Evolutionary conservation across 805 yeast species (phyloP).

Genomic region (Aciculoconidium aculeatum): DNA sequence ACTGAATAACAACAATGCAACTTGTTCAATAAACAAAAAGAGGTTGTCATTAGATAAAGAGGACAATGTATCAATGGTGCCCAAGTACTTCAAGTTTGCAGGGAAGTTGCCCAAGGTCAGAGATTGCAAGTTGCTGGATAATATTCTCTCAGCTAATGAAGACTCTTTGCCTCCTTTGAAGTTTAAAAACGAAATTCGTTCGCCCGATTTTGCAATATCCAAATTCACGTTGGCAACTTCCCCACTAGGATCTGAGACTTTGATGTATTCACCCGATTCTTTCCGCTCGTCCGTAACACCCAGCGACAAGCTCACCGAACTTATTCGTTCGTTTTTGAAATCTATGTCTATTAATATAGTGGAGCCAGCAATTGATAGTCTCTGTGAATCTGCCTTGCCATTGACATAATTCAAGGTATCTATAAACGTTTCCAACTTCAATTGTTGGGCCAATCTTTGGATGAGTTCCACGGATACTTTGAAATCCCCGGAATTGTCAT

Average conservation of each 20-base stretch:
- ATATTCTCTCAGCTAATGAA: conserved; percentile 25
- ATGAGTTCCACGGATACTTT: conserved; percentile 30
- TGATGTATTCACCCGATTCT: conserved; percentile 1
- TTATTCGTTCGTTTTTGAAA: conserved; percentile 21
- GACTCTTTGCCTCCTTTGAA: conserved; percentile 6
- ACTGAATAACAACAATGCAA: conserved; percentile 23
- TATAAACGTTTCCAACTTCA: conserved; percentile 36
- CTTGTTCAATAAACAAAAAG: conserved; percentile 24
- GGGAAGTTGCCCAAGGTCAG: conserved; percentile 26
- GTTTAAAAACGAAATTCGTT: conserved; percentile 13
- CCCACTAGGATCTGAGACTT: conserved; percentile 2
- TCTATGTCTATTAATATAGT: conserved; percentile 36
- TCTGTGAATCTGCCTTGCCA: conserved; percentile 13
- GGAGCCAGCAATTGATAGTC: conserved; percentile 39
- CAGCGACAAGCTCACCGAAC: conserved; percentile 31
- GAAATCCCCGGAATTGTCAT: conserved; percentile 27
- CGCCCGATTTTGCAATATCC: conserved; percentile 4
- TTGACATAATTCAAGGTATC: conserved; percentile 27
- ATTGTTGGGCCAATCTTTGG: conserved; percentile 34
- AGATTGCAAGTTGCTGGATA: conserved; percentile 21
- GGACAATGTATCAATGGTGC: conserved; percentile 30
- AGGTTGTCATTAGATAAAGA: conserved; percentile 24
- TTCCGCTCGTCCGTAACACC: conserved; percentile 10
- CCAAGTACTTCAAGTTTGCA: conserved; percentile 29
- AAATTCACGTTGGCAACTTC: conserved; percentile 5